Base-by-base conservation (phyloP, 257 asterid species). In the Solanum paucissectum region DNA sequence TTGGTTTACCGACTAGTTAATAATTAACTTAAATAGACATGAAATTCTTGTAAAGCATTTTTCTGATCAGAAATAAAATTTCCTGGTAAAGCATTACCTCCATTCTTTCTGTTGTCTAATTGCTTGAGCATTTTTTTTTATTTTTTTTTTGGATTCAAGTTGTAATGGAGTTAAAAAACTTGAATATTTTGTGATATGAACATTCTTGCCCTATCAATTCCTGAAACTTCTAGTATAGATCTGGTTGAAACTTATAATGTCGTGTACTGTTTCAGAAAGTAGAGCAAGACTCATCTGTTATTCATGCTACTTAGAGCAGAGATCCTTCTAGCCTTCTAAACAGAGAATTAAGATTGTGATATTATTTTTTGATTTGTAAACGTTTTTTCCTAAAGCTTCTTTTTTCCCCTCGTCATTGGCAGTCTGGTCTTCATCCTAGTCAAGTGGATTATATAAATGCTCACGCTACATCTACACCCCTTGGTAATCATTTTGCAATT, bases 361-460 rank as follows among this genome's bases (percentile, higher is more conserved):
- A n/a, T 81, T 46, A 32, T 81, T 49, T 42, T 44, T 49, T 25
- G 5, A 81, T 81, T 29, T 29, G 85, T 49, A 81, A 32, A 81
- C 6, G 42, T 5, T 81, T 77, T 76, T 13, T 44, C 84, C 38
- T 44, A 44, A 79, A 46, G 14, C 84, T 77, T 44, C 42, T 73
- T 66, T 14, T 69, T 69, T 25, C 25, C 60, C 82, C 89, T 83
- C 37, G 62, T 90, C 87, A 42, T 74, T 89, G 91, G 93, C 97
- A 96, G 98, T 95, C 99, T 58, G 98, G 98, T 38, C 91, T 97
- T 88, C 88, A 87, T 82, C 94, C 98, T 87, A 87, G 89, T 75
- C 98, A 97, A 90, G 99, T 97, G 93, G 98, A 94, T 88, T 97
- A 97, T 91, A 88, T 97, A 84, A 97, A 97, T 90, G 98, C 99